These are phyloP conservation scores for Kurtzmaniella natalensis DNA, from an alignment of 1,139 yeast genomes.

Conservation along the genomic window DNA sequence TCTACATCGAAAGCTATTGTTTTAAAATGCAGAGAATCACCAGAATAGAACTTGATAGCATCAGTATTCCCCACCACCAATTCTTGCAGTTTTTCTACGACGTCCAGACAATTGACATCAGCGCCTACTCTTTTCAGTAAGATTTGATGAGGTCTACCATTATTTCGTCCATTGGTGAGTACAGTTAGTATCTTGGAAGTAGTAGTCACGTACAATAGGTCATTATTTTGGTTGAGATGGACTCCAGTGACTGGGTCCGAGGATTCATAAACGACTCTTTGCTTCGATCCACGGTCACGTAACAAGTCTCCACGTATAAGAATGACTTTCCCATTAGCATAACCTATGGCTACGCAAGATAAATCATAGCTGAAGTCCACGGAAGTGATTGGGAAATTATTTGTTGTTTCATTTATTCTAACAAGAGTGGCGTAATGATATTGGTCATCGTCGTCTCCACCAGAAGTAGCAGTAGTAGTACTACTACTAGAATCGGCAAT, in stretches of 20 bases:
- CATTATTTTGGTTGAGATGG: conserved; percentile 45
- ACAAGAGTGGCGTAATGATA: conserved; percentile 31
- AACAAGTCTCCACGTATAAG: conserved; percentile 82
- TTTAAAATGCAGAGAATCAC: conserved; percentile 31
- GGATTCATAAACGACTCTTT: conserved; percentile 69
- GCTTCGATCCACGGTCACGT: conserved; percentile 88
- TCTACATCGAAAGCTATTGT: conserved; percentile 56
- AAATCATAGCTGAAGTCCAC: conserved; percentile 53
- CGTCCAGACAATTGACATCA: conserved; percentile 61
- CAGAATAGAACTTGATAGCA: conserved; percentile 49
- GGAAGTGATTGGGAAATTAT: conserved; percentile 71
- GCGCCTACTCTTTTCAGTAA: conserved; percentile 67
- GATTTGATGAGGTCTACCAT: conserved; percentile 59
- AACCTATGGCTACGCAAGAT: conserved; percentile 74
- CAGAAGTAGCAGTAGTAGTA: conserved; percentile 13
- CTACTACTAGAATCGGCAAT: neutral
- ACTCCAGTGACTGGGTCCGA: conserved; percentile 80
- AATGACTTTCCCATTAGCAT: conserved; percentile 81
- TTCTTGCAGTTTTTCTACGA: conserved; percentile 32
- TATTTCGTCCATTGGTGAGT: conserved; percentile 75
- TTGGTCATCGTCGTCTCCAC: conserved; percentile 35
- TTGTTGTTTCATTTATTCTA: conserved; percentile 45
- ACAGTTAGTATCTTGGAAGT: conserved; percentile 68
- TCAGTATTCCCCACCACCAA: conserved; percentile 54
- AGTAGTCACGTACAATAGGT: conserved; percentile 56